These are phyloP conservation scores for Oryza rufipogon DNA, from an alignment of 176 grass and related monocot genomes.

Conservation along the genomic window DNA sequence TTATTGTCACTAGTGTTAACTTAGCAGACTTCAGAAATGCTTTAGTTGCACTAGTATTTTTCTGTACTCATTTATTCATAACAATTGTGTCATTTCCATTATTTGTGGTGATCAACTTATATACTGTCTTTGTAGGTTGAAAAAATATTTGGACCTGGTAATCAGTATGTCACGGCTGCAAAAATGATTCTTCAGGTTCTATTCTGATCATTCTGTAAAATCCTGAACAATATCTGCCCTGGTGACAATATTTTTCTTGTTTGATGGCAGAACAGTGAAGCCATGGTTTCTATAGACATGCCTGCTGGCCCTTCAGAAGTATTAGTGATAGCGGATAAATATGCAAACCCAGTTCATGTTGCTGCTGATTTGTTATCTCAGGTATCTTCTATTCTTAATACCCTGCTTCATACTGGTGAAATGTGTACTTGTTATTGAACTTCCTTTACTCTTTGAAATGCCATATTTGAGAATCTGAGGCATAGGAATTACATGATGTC, in stretches of 20 bases:
- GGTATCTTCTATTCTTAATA: conserved; percentile 51
- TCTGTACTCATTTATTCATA: not conserved
- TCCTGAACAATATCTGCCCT: not conserved
- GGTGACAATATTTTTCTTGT: conserved; percentile 23
- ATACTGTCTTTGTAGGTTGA: conserved; percentile 55
- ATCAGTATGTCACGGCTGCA: conserved; percentile 98
- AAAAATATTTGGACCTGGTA: conserved; percentile 97
- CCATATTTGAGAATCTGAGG: conserved; percentile 16
- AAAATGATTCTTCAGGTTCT: conserved; percentile 99
- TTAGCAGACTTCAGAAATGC: not conserved
- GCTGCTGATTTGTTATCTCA: conserved; percentile 96
- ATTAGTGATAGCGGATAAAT: conserved; percentile 86
- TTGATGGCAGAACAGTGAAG: conserved; percentile 94
- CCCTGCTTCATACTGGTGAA: conserved; percentile 15
- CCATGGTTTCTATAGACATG: conserved; percentile 98
- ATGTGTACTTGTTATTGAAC: not conserved
- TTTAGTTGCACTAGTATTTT: not conserved
- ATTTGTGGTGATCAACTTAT: not conserved
- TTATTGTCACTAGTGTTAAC: not conserved
- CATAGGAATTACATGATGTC: not conserved
- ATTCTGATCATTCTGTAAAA: conserved; percentile 24
- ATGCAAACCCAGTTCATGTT: conserved; percentile 83
- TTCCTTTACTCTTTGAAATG: not conserved
- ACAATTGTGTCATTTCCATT: not conserved
- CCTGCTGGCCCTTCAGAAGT: conserved; percentile 96